Evolutionary conservation across 2,329 filamentous ascomycete genomes (phyloP).

Genomic region (Simplicillium aogashimaense): DNA sequence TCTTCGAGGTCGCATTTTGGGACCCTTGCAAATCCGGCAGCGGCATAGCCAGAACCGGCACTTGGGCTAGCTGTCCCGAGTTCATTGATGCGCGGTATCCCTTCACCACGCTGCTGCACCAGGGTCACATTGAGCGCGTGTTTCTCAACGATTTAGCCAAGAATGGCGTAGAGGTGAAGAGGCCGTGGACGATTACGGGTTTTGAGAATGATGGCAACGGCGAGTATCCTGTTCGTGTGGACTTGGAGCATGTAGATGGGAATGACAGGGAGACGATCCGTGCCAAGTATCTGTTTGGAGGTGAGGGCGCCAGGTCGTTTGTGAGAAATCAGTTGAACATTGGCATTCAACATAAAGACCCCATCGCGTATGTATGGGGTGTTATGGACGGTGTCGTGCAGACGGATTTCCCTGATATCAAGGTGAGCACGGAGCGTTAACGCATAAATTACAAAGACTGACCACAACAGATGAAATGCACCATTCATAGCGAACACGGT

Average conservation of each 20-base stretch:
- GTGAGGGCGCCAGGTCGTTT: slow-evolving; percentile 60
- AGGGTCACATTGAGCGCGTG: slow-evolving; percentile 61
- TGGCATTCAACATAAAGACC: slow-evolving; percentile 60
- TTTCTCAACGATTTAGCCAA: slow-evolving; percentile 57
- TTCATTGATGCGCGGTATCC: slow-evolving; percentile 69
- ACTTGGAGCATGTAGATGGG: slow-evolving; percentile 68
- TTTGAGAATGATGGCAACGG: slow-evolving; percentile 48
- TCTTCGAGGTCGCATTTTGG: slow-evolving; percentile 72
- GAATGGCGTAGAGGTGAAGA: slow-evolving; percentile 49
- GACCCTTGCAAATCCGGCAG: slow-evolving; percentile 45
- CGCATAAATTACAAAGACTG: slow-evolving; percentile 28
- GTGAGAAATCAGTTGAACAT: slow-evolving; percentile 58
- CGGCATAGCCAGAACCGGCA: slow-evolving; percentile 56
- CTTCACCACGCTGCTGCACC: slow-evolving; percentile 61
- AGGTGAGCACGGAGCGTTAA: slow-evolving; percentile 30
- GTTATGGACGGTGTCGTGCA: slow-evolving; percentile 66
- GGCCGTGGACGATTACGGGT: slow-evolving; percentile 54
- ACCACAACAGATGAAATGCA: slow-evolving; percentile 54
- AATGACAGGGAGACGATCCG: slow-evolving; percentile 55
- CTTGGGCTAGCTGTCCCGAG: slow-evolving; percentile 80
- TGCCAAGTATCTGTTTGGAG: slow-evolving; percentile 62
- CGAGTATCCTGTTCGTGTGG: slow-evolving; percentile 72
- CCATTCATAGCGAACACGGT: slow-evolving; percentile 63
- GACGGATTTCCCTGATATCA: slow-evolving; percentile 70
- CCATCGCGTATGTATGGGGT: slow-evolving; percentile 63